Conservation (phyloP, 2,329 filamentous ascomycete genomes). For the Pyrenophora tritici-repentis region DNA sequence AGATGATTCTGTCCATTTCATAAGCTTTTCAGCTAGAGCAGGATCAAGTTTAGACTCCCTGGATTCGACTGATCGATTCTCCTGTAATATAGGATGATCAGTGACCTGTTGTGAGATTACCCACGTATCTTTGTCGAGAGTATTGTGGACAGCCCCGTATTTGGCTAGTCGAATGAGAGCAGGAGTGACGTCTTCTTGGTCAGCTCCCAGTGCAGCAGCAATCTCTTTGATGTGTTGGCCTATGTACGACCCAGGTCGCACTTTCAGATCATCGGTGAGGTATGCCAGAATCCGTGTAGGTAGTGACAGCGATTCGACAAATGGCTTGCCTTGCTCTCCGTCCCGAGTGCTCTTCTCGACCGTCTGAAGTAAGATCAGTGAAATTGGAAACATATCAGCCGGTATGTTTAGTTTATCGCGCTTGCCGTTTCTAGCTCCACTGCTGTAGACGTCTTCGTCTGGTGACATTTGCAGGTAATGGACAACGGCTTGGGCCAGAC, state of each 20-base stretch:
- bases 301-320: slow-evolving; percentile 2
- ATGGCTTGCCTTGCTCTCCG: neutral
- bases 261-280: slow-evolving; percentile 17
- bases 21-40: slow-evolving; percentile 7
- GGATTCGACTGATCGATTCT: neutral
- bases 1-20: no score
- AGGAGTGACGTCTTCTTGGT: neutral
- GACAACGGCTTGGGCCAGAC: slow-evolving; percentile 24
- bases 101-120: slow-evolving; percentile 11
- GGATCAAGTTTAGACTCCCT: slow-evolving; percentile 14
- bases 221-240: slow-evolving; percentile 16
- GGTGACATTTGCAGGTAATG: slow-evolving; percentile 29
- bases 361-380: slow-evolving; percentile 23
- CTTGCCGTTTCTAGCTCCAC: slow-evolving; percentile 10
- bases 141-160: slow-evolving; percentile 19
- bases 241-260: slow-evolving; percentile 25
- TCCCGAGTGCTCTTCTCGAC: slow-evolving; percentile 21
- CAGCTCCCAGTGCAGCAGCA: slow-evolving; percentile 8
- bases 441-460: slow-evolving; percentile 29
- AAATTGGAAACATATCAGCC: slow-evolving; percentile 17
- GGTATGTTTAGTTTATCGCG: slow-evolving; percentile 29
- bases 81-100: no score
- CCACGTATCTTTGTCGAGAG: slow-evolving; percentile 22
- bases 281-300: slow-evolving; percentile 14
- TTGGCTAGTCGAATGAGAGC: slow-evolving; percentile 9